Evolutionary conservation across 2,329 filamentous ascomycete species (phyloP).

Genomic region (Metarhizium robertsii): DNA sequence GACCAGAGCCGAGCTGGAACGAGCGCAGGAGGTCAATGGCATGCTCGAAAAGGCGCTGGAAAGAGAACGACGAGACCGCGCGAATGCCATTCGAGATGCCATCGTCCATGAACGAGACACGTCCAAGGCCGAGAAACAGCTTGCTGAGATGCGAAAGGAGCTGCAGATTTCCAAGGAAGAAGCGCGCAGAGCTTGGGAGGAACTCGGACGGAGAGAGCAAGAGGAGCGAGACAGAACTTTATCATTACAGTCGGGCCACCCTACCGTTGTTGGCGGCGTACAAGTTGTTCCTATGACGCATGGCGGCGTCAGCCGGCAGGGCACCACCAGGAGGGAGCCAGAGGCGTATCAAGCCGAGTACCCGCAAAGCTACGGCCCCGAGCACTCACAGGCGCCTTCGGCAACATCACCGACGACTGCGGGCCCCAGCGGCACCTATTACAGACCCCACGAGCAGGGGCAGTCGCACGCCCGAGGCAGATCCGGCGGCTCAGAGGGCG

Average conservation of each 20-base stretch:
- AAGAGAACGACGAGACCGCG: conserved; percentile 60
- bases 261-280: conserved; percentile 83
- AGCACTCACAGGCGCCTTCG: conserved; percentile 33
- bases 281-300: conserved; percentile 91
- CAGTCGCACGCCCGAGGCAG: conserved; percentile 13
- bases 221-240: conserved; percentile 81
- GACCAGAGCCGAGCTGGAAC: conserved; percentile 79
- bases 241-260: conserved; percentile 78
- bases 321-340: conserved; percentile 32
- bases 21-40: conserved; percentile 70
- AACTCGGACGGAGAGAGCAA: conserved; percentile 85
- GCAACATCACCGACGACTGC: conserved; percentile 23
- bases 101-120: conserved; percentile 61
- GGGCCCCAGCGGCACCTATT: conserved; percentile 14
- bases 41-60: conserved; percentile 70
- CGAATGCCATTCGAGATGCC: conserved; percentile 56
- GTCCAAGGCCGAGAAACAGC: conserved; percentile 66
- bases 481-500: conserved; percentile 42
- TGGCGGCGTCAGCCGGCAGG: conserved; percentile 49
- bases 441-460: conserved; percentile 14
- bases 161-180: conserved; percentile 93
- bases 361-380: conserved; percentile 21
- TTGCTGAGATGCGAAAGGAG: conserved; percentile 88
- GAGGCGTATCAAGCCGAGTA: conserved; percentile 20
- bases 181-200: conserved; percentile 92